Base-by-base conservation (phyloP, 2,329 filamentous ascomycete species). In the Penicillium sp. region DNA sequence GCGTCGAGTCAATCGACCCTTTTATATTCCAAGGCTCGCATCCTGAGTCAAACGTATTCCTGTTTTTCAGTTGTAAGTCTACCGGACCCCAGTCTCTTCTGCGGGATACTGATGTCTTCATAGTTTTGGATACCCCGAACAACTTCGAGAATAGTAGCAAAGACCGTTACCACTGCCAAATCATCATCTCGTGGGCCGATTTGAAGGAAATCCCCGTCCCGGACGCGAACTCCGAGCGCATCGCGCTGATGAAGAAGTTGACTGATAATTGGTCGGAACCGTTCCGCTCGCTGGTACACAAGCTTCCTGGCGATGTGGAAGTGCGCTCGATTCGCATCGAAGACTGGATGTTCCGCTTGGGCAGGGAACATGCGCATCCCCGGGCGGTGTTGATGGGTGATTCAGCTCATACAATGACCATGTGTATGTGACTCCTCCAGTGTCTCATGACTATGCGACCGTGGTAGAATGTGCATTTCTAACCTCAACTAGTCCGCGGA, bases 381-480 rank as follows among this genome's bases (percentile, higher is more conserved):
- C 66, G 69, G 2, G 72, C 71, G 0, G 69, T 75, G 0, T 55
- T 81, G 1, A 68, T 78, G 50, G 78, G 79, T 0, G 79, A 82
- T 60, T 74, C 78, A 0, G 68, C 79, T 3, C 78, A 82, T 60
- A 71, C 75, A 0, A 81, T 81, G 78, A 74, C 75, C 0, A 81
- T 81, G 78, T 81, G 77, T 81, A 71, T 63, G 76, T 67, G 17
- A 15, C 35, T 34, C 13, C 3, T 41, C 4, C 24, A 15, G 6
- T 6, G 24, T 7, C 7, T 3, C 8, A 31, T 15, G 13, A n/a
- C 3, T 6, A 12, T 21, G 24, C 5, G 6, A 3, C 3, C 3
- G 7, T 48, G 13, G 9, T 1, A 33, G 6, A 29, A 34, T 34
- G 28, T 3, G 35, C 26, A 15, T 38, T 34, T 24, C 43, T 43